These are phyloP conservation scores for Penium margaritaceum DNA, from an alignment of 139 green algal genomes.

Conservation along the genomic window DNA sequence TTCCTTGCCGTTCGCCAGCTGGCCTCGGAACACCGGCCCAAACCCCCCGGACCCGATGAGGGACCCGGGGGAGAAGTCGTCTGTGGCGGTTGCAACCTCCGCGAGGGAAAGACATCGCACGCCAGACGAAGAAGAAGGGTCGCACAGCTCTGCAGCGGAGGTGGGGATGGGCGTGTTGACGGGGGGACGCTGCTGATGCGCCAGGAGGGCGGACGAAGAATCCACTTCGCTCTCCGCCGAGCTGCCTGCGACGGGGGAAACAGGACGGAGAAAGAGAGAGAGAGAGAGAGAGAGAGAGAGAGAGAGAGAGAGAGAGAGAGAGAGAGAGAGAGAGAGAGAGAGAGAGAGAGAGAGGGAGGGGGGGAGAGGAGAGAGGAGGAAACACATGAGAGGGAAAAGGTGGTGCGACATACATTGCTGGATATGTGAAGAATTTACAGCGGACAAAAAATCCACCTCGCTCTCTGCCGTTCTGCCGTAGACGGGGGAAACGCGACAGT, in stretches of 20 bases:
- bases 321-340: not conserved
- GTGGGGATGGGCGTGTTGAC: not conserved
- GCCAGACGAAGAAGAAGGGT: not conserved
- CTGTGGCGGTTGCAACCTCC: conserved; percentile 10
- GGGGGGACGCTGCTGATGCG: not conserved
- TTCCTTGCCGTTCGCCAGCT: not conserved
- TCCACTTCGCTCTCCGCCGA: not conserved
- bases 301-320: not conserved
- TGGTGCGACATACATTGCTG: not conserved
- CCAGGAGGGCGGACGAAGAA: not conserved
- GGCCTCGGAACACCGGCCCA: conserved; percentile 12
- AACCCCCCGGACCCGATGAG: conserved; percentile 26
- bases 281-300: not conserved
- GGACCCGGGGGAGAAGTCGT: conserved; percentile 1
- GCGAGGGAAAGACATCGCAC: conserved; percentile 15
- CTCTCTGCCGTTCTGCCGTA: too few relatives aligned
- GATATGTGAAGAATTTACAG: too few relatives aligned
- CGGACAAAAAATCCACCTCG: too few relatives aligned
- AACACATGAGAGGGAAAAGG: not conserved
- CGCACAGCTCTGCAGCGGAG: not conserved
- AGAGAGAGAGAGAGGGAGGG: not conserved
- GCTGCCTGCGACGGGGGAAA: not conserved
- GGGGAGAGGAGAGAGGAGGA: not conserved
- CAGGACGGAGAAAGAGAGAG: not conserved
- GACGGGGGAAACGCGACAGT: too few relatives aligned